Evolutionary conservation across 2,329 filamentous ascomycete genomes (phyloP).

Genomic region (Talaromyces sp.): DNA sequence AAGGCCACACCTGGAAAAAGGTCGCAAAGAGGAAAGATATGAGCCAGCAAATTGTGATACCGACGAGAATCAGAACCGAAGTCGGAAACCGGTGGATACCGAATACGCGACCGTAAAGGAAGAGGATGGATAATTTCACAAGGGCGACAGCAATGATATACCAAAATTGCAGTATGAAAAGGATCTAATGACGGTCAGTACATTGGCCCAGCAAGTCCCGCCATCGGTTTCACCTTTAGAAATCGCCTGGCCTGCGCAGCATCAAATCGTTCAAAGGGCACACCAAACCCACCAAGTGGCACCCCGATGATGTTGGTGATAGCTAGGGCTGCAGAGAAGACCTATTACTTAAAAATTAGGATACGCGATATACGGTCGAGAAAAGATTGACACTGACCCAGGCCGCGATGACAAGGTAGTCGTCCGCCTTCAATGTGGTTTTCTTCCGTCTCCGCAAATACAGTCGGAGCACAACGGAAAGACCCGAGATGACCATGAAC

Average conservation of each 20-base stretch:
- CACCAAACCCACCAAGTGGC: not conserved
- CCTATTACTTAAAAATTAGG: not conserved
- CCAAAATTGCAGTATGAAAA: not conserved
- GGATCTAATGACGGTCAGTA: not conserved
- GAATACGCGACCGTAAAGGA: not conserved
- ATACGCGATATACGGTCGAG: not conserved
- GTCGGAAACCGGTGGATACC: not conserved
- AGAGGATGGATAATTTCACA: not conserved
- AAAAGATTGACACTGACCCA: not conserved
- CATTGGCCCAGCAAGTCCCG: not conserved
- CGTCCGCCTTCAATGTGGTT: not conserved
- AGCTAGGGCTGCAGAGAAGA: not conserved
- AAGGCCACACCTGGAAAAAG: not conserved
- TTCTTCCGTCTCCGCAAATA: not conserved
- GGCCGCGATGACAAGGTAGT: not conserved
- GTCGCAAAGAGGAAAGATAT: not conserved
- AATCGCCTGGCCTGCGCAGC: not conserved
- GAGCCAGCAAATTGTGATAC: not conserved
- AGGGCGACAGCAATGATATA: not conserved
- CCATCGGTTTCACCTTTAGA: not conserved
- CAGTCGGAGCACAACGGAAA: not conserved
- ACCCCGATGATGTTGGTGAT: not conserved
- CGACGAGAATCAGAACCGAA: not conserved
- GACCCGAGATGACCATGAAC: not conserved
- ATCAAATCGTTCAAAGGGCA: not conserved